Base-by-base conservation (phyloP, 345 rosid genomes). In the Gossypium thurberi region DNA sequence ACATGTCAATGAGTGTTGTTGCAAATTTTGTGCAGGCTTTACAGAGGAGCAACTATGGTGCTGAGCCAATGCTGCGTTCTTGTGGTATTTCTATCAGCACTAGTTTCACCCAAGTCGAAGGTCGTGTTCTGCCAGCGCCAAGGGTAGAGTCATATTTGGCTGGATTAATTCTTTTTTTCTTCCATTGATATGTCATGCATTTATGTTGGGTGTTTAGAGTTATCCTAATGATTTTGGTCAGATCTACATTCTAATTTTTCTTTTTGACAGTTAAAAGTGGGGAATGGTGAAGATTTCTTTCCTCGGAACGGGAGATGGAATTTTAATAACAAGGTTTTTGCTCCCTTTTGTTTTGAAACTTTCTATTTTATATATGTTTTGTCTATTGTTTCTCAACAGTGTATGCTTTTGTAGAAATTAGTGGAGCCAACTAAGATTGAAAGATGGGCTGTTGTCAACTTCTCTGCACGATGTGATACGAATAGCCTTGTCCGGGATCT, bases 221-320 rank as follows among this genome's bases (percentile, higher is more conserved):
- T 37, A 58, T 52, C 26, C 28, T 58, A n/a, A 10, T 43, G 55
- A 17, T 57, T 46, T 53, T 4, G 14, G 18, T 58, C 44, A 17
- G 28, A 76, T 69, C 53, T 75, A 1, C 46, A 40, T 63, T 60
- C 25, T 50, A 21, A 65, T 70, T 44, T 42, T 10, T 61, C 44
- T 58, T 33, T 21, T 72, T 71, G 72, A 53, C 88, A 95, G 99
- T 84, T 95, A 74, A 90, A 87, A 81, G 85, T 85, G 28, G 99
- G 99, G 44, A 89, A 91, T 4, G 98, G 99, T 20, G 92, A 87
- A 58, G 91, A 92, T 69, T 84, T 92, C 60, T 74, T 74, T 44
- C 96, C 98, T 15, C 85, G 90, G 21, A 88, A 87, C 71, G 99
- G 98, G 18, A 83, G 97, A 51, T 95, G 99, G 98, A 95, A 92